Percentiles rank a stretch among this genome's conserved stretches.
Evolutionary conservation across 2,329 filamentous ascomycete species (phyloP).

Genomic region (Cladosporium sp.): DNA sequence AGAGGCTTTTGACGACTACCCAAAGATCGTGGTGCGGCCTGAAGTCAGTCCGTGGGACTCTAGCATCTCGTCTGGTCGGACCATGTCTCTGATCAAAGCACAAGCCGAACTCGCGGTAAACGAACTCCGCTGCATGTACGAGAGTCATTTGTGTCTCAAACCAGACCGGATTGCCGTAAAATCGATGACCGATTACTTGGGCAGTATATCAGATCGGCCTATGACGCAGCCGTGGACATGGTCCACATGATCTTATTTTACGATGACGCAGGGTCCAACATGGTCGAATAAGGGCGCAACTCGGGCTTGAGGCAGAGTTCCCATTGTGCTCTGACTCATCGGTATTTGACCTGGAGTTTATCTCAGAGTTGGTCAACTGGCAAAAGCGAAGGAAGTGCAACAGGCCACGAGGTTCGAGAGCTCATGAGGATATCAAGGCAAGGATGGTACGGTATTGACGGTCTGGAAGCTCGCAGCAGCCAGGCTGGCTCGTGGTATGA

Average conservation of each 20-base stretch:
- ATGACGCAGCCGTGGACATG: not conserved
- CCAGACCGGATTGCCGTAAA: not conserved
- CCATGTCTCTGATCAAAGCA: not conserved
- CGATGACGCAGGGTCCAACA: not conserved
- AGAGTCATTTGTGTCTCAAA: not conserved
- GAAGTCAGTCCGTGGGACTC: not conserved
- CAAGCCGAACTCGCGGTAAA: not conserved
- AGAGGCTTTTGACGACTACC: not conserved
- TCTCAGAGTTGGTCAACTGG: not conserved
- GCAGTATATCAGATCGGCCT: not conserved
- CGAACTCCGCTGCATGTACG: not conserved
- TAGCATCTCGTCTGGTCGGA: not conserved
- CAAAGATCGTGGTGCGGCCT: not conserved
- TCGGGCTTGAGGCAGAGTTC: not conserved
- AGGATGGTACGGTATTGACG: not conserved
- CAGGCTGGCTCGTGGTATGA: too few species aligned
- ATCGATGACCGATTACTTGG: not conserved
- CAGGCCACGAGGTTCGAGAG: not conserved
- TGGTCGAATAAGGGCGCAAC: not conserved
- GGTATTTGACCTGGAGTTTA: not conserved
- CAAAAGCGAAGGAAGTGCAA: not conserved
- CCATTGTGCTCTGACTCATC: not conserved
- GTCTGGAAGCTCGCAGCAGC: not conserved
- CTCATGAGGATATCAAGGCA: not conserved
- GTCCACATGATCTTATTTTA: not conserved